Evolutionary conservation across 805 yeast genomes (phyloP), one percentile per base, ranked within the genome.

Genomic region (Ogataea pilisensis): DNA sequence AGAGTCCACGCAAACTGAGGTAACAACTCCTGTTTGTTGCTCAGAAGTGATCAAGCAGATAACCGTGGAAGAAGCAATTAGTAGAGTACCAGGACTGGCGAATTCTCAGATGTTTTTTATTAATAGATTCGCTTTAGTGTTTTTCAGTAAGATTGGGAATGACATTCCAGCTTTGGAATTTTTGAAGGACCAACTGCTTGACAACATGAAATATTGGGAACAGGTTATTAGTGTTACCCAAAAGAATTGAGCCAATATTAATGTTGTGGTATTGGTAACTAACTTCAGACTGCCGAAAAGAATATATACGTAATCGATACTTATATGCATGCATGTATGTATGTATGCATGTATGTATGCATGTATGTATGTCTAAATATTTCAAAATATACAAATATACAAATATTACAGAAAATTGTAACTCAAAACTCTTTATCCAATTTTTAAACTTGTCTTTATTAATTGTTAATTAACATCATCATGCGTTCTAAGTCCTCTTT

Each of bases 61-160:
- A 44, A 57, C 32, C 57, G 64, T 52, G 8, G 64, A 69, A 2
- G 69, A 68, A 8, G 72, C 83, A 5, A 60, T 83, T 17, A 38
- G 51, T 7, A 50, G 60, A 34, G 72, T 72, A 39, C 80, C 82
- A 8, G 46, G 54, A 12, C 66, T 89, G 28, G 80, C 80, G 25
- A 72, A 73, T 48, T 86, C 90, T 14, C 97, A 90, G 64, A 62
- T 86, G 25, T 87, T 86, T 57, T 90, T 90, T 69, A 88, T 89
- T 43, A 72, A 76, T 52, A 74, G 86, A 14, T 90, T 86, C 70
- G 96, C 96, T 4, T 77, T 69, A 45, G 81, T 80, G 40, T 77
- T 89, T 58, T 91, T 91, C 63, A 63, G 66, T 34, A 81, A 78
- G 50, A 75, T 88, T 18, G 72, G 77, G 18, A 69, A 69, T 21